Base-by-base conservation (phyloP, 164 flowering plant species). In the Dillenia suffruticosa region DNA sequence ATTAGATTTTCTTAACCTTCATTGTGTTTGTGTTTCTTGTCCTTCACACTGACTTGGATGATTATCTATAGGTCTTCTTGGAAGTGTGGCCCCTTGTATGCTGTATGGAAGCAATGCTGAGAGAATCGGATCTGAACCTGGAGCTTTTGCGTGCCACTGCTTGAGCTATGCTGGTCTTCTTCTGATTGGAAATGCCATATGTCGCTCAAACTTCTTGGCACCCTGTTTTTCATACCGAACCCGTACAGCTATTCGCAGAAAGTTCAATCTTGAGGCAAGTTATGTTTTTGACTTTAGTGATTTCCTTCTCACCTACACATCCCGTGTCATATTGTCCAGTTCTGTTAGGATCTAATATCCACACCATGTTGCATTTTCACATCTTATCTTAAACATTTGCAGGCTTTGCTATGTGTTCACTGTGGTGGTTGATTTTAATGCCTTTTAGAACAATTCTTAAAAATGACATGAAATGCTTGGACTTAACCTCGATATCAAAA, bases 31-130 rank as follows among this genome's bases (percentile, higher is more conserved):
- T 13, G 52, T 2, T 48, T 44, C 9, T 54, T 12, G n/a, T 68
- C 22, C 11, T n/a, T 52, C n/a, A 24, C 51, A 44, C 32, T 61
- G 50, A 62, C 46, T 46, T 44, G 40, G 47, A 54, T 51, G 58
- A 60, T 68, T 14, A 58, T 40, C 22, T 65, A 65, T 69, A 93
- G 97, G 98, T 75, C 79, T 90, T 62, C 92, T 93, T 68, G 98
- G 98, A 70, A 78, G 82, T 60, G 45, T 83, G 57, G 96, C 86
- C 44, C 98, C 98, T 15, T 93, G 98, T 76, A 78, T 93, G 64
- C 78, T 93, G 56, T 82, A 88, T 81, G 98, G 94, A 59, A 77
- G 88, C 81, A 93, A 88, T 76, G 90, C 61, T 9, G 98, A 93
- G 82, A 84, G 97, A 62, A 83, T 93, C 52, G 91, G 81, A 61